Percentiles rank a stretch among this genome's conserved stretches.
phyloP scores from a whole-genome alignment of 2,329 filamentous ascomycete species.

The Chalara sp. region DNA sequence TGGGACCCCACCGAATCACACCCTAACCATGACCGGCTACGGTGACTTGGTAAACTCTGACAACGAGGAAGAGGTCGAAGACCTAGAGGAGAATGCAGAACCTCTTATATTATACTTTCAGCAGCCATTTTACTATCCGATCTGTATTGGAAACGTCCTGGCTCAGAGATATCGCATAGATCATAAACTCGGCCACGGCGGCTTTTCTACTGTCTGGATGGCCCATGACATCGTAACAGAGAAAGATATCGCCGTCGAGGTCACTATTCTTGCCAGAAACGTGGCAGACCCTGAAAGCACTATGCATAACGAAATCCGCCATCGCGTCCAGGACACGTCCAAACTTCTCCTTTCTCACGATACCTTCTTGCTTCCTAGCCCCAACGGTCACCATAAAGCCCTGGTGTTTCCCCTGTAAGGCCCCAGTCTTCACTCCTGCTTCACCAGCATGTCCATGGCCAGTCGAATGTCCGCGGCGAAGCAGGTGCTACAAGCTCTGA shows the following conservation, averaged over 20 bases:
- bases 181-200: constrained; percentile 39
- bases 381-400: constrained; percentile 3
- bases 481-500: constrained; percentile 8
- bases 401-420: constrained; percentile 8
- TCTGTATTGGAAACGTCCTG: constrained; percentile 35
- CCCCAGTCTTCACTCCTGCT: constrained; percentile 4
- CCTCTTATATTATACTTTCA: too few species aligned
- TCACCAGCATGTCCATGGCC: neutral
- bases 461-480: constrained; percentile 8
- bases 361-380: constrained; percentile 4
- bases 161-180: constrained; percentile 35
- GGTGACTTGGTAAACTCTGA: neutral
- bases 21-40: too few species aligned
- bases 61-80: neutral
- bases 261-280: constrained; percentile 6
- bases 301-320: constrained; percentile 11
- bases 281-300: constrained; percentile 5
- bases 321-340: constrained; percentile 3
- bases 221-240: constrained; percentile 23
- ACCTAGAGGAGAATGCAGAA: neutral
- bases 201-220: constrained; percentile 40
- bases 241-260: constrained; percentile 12
- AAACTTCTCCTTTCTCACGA: constrained; percentile 6
- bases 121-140: constrained; percentile 3
- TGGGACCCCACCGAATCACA: too few species aligned